Evolutionary conservation across 1,284 basidiomycete species (phyloP).

Genomic region (Cryptococcus sp.): DNA sequence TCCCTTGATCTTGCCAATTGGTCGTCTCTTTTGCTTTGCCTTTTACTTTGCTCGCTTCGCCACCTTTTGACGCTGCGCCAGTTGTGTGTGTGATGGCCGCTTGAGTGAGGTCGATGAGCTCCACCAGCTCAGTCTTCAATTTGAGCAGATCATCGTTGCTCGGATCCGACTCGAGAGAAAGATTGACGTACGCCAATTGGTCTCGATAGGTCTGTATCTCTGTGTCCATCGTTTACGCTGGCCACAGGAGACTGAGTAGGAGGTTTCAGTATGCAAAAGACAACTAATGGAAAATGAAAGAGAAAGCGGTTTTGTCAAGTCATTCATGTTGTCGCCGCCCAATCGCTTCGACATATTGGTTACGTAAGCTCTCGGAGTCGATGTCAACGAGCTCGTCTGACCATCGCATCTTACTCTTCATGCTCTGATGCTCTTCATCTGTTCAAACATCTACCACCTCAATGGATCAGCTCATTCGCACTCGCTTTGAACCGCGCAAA

Average conservation of each 20-base stretch:
- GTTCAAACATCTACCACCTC: no score
- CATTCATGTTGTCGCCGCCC: no score
- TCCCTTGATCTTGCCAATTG: slow-evolving; percentile 43
- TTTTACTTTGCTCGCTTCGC: slow-evolving; percentile 19
- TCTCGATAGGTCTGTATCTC: slow-evolving; percentile 89
- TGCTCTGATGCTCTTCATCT: no score
- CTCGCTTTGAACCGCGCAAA: no score
- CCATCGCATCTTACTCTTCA: no score
- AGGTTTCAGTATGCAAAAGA: neutral
- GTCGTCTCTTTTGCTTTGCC: slow-evolving; percentile 23
- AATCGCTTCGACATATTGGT: no score
- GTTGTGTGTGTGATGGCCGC: slow-evolving; percentile 58
- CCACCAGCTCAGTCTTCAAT: slow-evolving; percentile 79
- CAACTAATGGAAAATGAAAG: no score
- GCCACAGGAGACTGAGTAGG: neutral
- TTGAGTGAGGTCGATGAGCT: slow-evolving; percentile 86
- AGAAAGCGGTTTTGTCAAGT: no score
- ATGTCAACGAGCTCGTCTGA: no score
- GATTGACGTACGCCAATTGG: slow-evolving; percentile 80
- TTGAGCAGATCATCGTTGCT: slow-evolving; percentile 68
- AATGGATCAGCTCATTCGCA: no score
- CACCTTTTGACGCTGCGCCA: slow-evolving; percentile 10
- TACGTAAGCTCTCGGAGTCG: no score
- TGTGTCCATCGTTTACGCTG: slow-evolving; percentile 35
- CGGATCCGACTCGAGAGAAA: slow-evolving; percentile 80